Evolutionary conservation across 78 protist species (phyloP).

Genomic region (Speleostelium caveatum): DNA sequence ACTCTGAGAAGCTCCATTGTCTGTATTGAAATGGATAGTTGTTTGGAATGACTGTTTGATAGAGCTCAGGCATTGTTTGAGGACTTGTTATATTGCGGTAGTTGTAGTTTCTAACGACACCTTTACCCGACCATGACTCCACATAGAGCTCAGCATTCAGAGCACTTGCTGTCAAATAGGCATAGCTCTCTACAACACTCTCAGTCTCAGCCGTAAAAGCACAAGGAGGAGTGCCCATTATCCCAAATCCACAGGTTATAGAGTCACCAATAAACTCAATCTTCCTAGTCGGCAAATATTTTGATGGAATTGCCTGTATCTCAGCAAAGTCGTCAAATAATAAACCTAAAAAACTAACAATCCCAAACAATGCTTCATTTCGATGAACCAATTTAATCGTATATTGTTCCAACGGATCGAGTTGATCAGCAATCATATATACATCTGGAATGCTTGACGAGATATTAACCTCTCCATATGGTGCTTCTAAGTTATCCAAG

Average conservation of each 20-base stretch:
- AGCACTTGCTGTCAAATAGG: constrained; percentile 27
- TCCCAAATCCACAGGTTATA: constrained; percentile 79
- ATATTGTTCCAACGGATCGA: constrained; percentile 21
- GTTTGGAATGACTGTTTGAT: constrained; percentile 16
- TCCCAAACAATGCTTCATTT: constrained; percentile 21
- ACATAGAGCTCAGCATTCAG: constrained; percentile 31
- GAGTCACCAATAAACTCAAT: constrained; percentile 81
- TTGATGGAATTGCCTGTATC: neutral
- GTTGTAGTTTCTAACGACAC: constrained; percentile 51
- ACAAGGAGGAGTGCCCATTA: constrained; percentile 38
- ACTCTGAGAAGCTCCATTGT: neutral
- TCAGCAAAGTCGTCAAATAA: neutral
- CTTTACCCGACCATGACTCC: constrained; percentile 67
- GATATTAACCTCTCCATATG: neutral
- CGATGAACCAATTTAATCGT: neutral
- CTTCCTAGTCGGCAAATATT: too few relatives aligned
- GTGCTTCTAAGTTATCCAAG: neutral
- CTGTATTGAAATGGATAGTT: neutral
- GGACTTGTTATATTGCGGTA: neutral
- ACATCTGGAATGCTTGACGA: neutral
- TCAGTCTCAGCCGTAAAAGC: constrained; percentile 17
- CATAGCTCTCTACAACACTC: constrained; percentile 25
- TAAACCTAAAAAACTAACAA: constrained; percentile 4
- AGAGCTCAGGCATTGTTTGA: constrained; percentile 18
- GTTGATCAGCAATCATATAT: neutral